Base-by-base conservation (phyloP, 495 filamentous ascomycete genomes). In the Parathielavia hyrcaniae region DNA sequence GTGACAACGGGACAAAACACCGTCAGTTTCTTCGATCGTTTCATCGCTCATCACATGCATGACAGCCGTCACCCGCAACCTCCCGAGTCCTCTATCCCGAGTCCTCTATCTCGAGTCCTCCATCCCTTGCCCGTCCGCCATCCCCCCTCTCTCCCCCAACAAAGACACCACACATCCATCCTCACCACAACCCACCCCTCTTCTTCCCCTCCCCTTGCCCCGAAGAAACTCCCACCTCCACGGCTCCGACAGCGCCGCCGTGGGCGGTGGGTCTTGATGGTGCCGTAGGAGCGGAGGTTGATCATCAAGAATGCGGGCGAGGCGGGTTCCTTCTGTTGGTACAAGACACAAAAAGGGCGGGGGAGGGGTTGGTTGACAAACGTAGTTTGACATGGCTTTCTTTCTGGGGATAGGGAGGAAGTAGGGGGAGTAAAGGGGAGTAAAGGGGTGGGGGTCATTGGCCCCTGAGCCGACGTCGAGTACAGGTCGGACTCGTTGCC, bases 401-500 rank as follows among this genome's bases (percentile, higher is more conserved):
- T 30, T 30, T 30, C 6, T 2, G 26, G 26, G 26, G 26, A 3
- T 30, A 30, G 65, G 55, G n/a, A 85, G 65, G 19, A 36, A 20
- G 12, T 20, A 43, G 16, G 64, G 62, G 4, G 16, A 40, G 16
- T 4, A 44, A 44, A 44, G 9, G 41, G 41, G 17, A 9, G 9
- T 4, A 44, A 14, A 10, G 14, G 41, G 41, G 17, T 3, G 41
- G 6, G 6, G 26, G 26, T 69, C 47, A 81, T 77, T 3, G 71
- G 67, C 0, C 81, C 80, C 55, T 81, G 80, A 13, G 77, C 61
- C 30, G 77, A 80, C 4, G 76, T 79, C 19, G 77, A 76, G 64
- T 71, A 86, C 23, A 87, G 70, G 62, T 88, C 84, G 0, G 84
- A 83, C 69, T 88, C 85, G 57, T 88, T 87, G 16, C 84, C 85